These are phyloP conservation scores for Aschersonia sp. DNA, from an alignment of 2,329 filamentous ascomycete genomes.

Conservation along the genomic window DNA sequence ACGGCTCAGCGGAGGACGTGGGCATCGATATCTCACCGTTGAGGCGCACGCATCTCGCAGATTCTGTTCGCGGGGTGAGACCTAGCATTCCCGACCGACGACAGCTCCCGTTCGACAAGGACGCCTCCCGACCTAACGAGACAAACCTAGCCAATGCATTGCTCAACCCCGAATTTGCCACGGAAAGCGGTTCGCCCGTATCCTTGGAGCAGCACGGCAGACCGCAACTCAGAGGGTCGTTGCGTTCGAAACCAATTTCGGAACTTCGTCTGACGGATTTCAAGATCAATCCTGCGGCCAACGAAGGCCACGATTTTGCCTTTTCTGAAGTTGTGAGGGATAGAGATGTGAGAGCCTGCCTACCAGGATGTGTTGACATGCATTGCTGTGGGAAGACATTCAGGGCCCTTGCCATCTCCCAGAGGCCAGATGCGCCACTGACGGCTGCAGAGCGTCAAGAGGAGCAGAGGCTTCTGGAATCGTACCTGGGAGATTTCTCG, in stretches of 20 bases:
- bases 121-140: conserved; percentile 4
- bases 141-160: background rate
- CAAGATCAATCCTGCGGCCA: conserved; percentile 61
- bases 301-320: conserved; percentile 57
- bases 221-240: conserved; percentile 12
- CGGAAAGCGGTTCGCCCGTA: background rate
- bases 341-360: conserved; percentile 50
- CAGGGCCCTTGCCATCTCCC: conserved; percentile 44
- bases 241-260: conserved; percentile 42
- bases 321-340: conserved; percentile 62
- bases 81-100: conserved; percentile 23
- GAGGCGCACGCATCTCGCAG: background rate
- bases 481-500: conserved; percentile 41
- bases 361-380: conserved; percentile 60
- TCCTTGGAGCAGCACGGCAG: background rate
- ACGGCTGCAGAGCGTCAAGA: conserved; percentile 19
- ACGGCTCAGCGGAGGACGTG: conserved; percentile 7
- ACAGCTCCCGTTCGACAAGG: conserved; percentile 24
- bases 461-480: conserved; percentile 37
- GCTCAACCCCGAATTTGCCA: background rate
- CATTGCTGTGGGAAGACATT: conserved; percentile 66
- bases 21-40: background rate
- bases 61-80: conserved; percentile 1
- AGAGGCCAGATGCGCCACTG: conserved; percentile 25
- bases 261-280: conserved; percentile 58